Percentiles rank a stretch among this genome's conserved stretches.
Evolutionary conservation across 768 basidiomycete species (phyloP).

Genomic region (Gymnopilus junonius): DNA sequence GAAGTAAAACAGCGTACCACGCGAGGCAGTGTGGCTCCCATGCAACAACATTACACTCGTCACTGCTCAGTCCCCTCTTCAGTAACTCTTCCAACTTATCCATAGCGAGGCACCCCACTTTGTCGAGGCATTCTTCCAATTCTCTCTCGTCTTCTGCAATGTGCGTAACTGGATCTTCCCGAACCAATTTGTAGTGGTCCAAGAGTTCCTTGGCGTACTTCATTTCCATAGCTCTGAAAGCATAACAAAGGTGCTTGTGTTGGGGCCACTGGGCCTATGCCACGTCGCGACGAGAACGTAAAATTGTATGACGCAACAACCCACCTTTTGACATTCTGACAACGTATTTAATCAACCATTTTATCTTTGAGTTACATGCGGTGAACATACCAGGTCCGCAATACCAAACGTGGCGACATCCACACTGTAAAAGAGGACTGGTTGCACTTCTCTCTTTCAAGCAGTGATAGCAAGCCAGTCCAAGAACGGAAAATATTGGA

Average conservation of each 20-base stretch:
- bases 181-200: constrained; percentile 14
- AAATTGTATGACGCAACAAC: too few relatives aligned
- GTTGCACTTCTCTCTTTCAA: too few relatives aligned
- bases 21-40: constrained; percentile 34
- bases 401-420: too few relatives aligned
- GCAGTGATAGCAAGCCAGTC: too few relatives aligned
- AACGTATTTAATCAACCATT: too few relatives aligned
- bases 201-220: constrained; percentile 10
- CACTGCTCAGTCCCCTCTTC: constrained; percentile 15
- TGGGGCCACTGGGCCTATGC: too few relatives aligned
- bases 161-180: constrained; percentile 7
- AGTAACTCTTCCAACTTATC: constrained; percentile 9
- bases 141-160: constrained; percentile 14
- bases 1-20: constrained; percentile 24
- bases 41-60: constrained; percentile 29
- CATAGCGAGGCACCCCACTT: constrained; percentile 12
- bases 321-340: too few relatives aligned
- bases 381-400: too few relatives aligned
- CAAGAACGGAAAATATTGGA: too few relatives aligned
- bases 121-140: constrained; percentile 15
- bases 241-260: constrained; percentile 39
- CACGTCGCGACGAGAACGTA: too few relatives aligned
- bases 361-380: too few relatives aligned
- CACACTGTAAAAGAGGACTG: too few relatives aligned
- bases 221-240: constrained; percentile 26